phyloP scores from a whole-genome alignment of 257 asterid genomes.

The Nyctanthes arbortristis region DNA sequence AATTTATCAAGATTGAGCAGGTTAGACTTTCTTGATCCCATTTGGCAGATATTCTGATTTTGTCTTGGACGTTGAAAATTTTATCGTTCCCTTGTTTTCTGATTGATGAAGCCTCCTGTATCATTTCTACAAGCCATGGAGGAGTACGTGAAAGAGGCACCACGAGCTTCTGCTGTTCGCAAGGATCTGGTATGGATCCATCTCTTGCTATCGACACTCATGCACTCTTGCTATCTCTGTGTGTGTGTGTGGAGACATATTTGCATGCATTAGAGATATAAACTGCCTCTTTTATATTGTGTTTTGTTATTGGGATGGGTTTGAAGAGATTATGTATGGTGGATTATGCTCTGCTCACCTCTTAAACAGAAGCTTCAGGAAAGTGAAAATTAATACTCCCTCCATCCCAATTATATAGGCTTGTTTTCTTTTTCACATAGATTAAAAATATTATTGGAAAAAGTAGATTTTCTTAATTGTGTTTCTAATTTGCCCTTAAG shows the following conservation, averaged over 20 bases:
- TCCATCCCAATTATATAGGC: too few species aligned
- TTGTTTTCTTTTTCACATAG: too few species aligned
- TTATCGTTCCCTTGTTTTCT: conserved; percentile 24
- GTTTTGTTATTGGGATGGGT: background rate
- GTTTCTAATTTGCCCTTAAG: too few species aligned
- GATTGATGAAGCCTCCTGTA: conserved; percentile 78
- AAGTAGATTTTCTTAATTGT: too few species aligned
- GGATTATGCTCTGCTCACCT: background rate
- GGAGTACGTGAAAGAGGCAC: conserved; percentile 95
- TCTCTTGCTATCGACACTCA: background rate
- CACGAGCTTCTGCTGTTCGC: conserved; percentile 75
- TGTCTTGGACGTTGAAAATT: conserved; percentile 4
- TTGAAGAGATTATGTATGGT: background rate
- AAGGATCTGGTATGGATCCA: conserved; percentile 61
- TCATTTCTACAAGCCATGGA: conserved; percentile 98
- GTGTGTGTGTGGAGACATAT: background rate
- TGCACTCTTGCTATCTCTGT: too few species aligned
- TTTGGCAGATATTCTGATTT: conserved; percentile 13
- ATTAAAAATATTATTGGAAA: too few species aligned
- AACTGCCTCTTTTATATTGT: background rate
- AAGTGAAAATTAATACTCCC: too few species aligned
- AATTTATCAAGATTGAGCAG: conserved; percentile 93
- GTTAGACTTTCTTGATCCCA: conserved; percentile 34
- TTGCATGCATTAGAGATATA: background rate
- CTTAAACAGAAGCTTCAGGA: background rate